Evolutionary conservation across 2,329 filamentous ascomycete genomes (phyloP).

Genomic region (Magnaporthiopsis rhizophila): DNA sequence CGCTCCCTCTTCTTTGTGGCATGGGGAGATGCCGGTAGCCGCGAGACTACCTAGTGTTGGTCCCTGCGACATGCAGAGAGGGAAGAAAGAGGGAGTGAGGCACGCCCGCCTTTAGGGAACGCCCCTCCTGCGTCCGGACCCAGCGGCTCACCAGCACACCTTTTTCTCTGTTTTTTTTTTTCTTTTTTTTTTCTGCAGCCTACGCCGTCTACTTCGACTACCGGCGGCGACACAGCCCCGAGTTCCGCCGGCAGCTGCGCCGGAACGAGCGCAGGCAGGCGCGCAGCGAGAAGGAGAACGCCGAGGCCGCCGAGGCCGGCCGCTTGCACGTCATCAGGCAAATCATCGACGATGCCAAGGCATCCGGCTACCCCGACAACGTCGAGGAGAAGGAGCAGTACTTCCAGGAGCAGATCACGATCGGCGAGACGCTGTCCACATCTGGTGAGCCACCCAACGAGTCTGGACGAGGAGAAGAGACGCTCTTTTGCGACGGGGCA

Average conservation of each 20-base stretch:
- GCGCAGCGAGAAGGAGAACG: constrained; percentile 64
- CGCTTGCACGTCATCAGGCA: constrained; percentile 68
- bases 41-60: background rate
- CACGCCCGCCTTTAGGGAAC: background rate
- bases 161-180: background rate
- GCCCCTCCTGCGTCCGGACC: background rate
- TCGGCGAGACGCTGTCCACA: constrained; percentile 73
- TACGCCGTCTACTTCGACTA: constrained; percentile 65
- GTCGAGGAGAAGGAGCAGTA: constrained; percentile 91
- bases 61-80: background rate
- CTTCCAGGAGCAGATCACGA: constrained; percentile 92
- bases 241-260: constrained; percentile 61
- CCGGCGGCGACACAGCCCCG: constrained; percentile 53
- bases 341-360: constrained; percentile 73
- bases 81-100: background rate
- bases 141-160: constrained; percentile 1
- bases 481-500: background rate
- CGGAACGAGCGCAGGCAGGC: constrained; percentile 67
- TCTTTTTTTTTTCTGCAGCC: constrained; percentile 29
- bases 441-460: constrained; percentile 55
- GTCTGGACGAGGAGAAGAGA: background rate
- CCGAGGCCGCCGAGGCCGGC: constrained; percentile 53
- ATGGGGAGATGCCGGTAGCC: background rate
- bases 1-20: background rate
- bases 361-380: constrained; percentile 83